Percentiles rank a stretch among this genome's conserved stretches.
Conservation (phyloP, 352 stramenopile species). For the Pythium oligandrum region DNA sequence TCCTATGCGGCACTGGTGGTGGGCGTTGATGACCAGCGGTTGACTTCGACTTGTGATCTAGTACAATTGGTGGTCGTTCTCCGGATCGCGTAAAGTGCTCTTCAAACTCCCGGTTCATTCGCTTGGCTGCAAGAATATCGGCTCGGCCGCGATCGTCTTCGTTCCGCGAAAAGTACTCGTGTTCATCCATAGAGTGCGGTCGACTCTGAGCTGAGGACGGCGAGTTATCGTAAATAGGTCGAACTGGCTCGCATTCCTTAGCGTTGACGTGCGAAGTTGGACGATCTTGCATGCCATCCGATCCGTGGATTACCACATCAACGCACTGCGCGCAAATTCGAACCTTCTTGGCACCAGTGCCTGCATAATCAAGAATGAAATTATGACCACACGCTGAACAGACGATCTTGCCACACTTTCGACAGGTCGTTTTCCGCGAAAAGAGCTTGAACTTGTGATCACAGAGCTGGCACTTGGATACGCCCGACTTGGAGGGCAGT, state of each 20-base stretch:
- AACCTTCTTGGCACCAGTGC: slow-evolving; percentile 51
- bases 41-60: no score
- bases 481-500: slow-evolving; percentile 41
- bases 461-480: slow-evolving; percentile 47
- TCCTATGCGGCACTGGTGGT: no score
- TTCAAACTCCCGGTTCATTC: slow-evolving; percentile 64
- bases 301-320: slow-evolving; percentile 29
- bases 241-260: slow-evolving; percentile 13
- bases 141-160: slow-evolving; percentile 41
- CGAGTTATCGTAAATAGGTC: slow-evolving; percentile 44
- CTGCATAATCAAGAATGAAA: slow-evolving; percentile 48
- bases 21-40: no score
- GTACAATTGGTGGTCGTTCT: no score
- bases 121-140: slow-evolving; percentile 61
- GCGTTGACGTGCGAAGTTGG: slow-evolving; percentile 9
- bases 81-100: slow-evolving; percentile 29
- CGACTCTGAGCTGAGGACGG: slow-evolving; percentile 9
- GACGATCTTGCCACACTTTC: slow-evolving; percentile 72
- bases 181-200: slow-evolving; percentile 43
- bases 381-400: slow-evolving; percentile 54
- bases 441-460: slow-evolving; percentile 54
- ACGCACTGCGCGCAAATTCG: slow-evolving; percentile 64
- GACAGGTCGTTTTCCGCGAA: slow-evolving; percentile 55
- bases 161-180: slow-evolving; percentile 50
- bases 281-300: neutral